These are phyloP conservation scores for Rauvolfia tetraphylla DNA, from an alignment of 257 asterid species.

Conservation along the genomic window DNA sequence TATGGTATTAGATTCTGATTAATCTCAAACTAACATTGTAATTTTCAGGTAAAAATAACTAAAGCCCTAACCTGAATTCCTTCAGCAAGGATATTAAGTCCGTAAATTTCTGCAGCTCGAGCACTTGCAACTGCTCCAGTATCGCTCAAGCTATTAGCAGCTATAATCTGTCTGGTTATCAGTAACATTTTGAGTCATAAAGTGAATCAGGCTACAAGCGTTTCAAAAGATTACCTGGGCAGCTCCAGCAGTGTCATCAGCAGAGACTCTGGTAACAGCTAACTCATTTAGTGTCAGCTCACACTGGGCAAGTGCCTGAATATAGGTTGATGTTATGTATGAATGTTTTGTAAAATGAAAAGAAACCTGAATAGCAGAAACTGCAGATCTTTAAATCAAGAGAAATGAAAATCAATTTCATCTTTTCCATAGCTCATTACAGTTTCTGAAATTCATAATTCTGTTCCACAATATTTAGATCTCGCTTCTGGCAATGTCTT, in stretches of 20 bases:
- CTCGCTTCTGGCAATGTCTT: not conserved
- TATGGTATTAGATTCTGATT: no score
- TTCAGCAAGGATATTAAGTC: slow-evolving; percentile 79
- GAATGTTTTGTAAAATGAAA: slow-evolving; percentile 1
- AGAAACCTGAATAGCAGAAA: slow-evolving; percentile 2
- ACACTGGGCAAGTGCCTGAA: slow-evolving; percentile 87
- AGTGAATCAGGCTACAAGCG: slow-evolving; percentile 1
- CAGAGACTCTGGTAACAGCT: slow-evolving; percentile 47
- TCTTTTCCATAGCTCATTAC: not conserved
- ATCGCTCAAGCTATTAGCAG: slow-evolving; percentile 56
- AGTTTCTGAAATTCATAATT: not conserved
- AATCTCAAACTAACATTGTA: no score
- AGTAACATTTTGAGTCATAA: slow-evolving; percentile 13
- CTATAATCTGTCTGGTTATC: slow-evolving; percentile 60
- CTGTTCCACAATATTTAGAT: not conserved
- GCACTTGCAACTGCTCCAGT: slow-evolving; percentile 85
- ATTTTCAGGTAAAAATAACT: not conserved
- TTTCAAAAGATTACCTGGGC: slow-evolving; percentile 64
- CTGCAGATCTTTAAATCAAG: not conserved
- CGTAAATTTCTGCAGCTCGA: slow-evolving; percentile 83
- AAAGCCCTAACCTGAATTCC: slow-evolving; percentile 59
- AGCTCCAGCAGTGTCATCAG: slow-evolving; percentile 80
- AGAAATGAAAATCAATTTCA: not conserved
- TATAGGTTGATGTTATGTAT: not conserved
- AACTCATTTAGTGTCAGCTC: slow-evolving; percentile 48